Evolutionary conservation across 805 yeast genomes (phyloP).

Genomic region (Saccharomycopsis fermentans): DNA sequence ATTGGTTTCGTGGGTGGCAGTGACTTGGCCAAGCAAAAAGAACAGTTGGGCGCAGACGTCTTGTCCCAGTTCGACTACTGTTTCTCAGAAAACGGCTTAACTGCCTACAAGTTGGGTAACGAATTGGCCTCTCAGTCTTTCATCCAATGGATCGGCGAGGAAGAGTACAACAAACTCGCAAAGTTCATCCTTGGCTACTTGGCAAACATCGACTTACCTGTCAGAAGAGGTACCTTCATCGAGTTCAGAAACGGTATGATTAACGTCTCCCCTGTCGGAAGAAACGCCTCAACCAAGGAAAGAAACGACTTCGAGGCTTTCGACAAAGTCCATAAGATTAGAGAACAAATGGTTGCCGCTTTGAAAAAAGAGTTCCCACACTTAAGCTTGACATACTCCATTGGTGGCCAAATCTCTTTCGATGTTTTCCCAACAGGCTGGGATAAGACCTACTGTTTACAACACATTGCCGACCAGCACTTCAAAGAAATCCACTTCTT

Average conservation of each 20-base stretch:
- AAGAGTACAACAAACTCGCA: conserved; percentile 80
- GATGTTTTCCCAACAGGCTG: conserved; percentile 99
- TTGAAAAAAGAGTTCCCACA: conserved; percentile 77
- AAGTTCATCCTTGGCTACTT: conserved; percentile 80
- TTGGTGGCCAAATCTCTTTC: conserved; percentile 98
- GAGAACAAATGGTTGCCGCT: conserved; percentile 78
- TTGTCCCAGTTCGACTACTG: conserved; percentile 84
- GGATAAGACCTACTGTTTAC: conserved; percentile 98
- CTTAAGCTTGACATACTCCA: conserved; percentile 83
- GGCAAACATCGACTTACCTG: conserved; percentile 79
- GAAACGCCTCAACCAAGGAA: conserved; percentile 92
- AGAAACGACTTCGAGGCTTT: conserved; percentile 84
- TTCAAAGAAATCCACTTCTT: conserved; percentile 90
- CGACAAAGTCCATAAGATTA: conserved; percentile 71
- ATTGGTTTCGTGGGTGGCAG: conserved; percentile 98
- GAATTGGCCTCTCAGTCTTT: conserved; percentile 88
- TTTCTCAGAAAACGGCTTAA: conserved; percentile 95
- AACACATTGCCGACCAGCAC: conserved; percentile 79
- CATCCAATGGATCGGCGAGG: conserved; percentile 93
- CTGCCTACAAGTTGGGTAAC: conserved; percentile 89
- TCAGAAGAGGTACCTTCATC: conserved; percentile 96
- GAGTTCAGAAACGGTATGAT: conserved; percentile 99
- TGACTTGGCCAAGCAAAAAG: conserved; percentile 87
- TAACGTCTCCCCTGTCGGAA: conserved; percentile 95
- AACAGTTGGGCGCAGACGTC: conserved; percentile 82